phyloP scores from a whole-genome alignment of 306 rosid species.

The Calophaca sinica region DNA sequence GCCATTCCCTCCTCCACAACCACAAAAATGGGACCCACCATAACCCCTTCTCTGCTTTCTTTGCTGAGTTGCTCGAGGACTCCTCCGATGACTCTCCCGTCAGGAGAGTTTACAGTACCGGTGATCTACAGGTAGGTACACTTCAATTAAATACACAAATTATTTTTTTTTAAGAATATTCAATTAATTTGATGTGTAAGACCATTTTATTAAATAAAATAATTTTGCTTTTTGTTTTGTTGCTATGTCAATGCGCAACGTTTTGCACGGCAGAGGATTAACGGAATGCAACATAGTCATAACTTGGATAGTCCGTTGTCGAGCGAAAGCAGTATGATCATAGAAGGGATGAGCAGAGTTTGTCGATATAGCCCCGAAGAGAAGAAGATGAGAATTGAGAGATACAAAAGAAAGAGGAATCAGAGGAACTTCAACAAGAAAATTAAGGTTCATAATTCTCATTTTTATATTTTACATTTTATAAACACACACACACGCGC shows the following conservation, averaged over 20 bases:
- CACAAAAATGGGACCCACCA: slow-evolving; percentile 53
- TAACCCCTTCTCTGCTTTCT: slow-evolving; percentile 46
- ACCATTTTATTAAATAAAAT: no score
- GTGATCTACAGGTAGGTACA: slow-evolving; percentile 65
- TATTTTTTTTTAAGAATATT: no score
- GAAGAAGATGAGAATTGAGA: slow-evolving; percentile 83
- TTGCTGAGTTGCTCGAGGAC: slow-evolving; percentile 51
- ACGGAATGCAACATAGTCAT: slow-evolving; percentile 50
- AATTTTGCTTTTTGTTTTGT: no score
- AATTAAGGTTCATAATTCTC: slow-evolving; percentile 67
- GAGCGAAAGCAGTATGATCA: slow-evolving; percentile 81
- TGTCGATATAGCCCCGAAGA: slow-evolving; percentile 80
- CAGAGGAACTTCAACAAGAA: slow-evolving; percentile 93
- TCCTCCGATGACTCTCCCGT: slow-evolving; percentile 53
- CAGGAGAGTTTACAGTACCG: slow-evolving; percentile 72
- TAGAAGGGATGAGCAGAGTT: slow-evolving; percentile 87
- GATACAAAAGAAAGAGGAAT: slow-evolving; percentile 80
- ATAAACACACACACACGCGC: neutral
- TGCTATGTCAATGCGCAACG: neutral
- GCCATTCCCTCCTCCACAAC: slow-evolving; percentile 66
- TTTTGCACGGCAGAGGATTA: slow-evolving; percentile 55
- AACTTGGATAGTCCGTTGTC: slow-evolving; percentile 64
- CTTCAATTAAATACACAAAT: no score
- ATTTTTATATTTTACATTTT: neutral
- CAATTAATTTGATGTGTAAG: no score